Evolutionary conservation across 352 stramenopile genomes (phyloP), one percentile per base, ranked within the genome.

Genomic region (Phytophthora melonis): DNA sequence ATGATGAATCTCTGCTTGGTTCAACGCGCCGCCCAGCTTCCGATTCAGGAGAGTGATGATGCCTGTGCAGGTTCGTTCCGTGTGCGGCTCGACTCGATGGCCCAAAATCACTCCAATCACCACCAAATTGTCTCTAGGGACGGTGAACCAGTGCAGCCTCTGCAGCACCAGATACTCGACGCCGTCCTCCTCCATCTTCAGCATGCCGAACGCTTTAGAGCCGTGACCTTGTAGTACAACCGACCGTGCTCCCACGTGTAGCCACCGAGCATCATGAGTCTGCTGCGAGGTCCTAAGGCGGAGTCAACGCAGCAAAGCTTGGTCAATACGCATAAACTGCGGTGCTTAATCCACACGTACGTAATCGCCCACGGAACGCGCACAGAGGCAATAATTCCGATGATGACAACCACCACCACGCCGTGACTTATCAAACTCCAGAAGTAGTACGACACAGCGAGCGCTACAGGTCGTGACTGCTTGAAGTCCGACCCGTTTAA

Each of bases 391-490:
- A 63, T 69, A 14, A 55, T 69, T 13, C 11, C n/a, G 25, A 70
- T 18, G 27, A 77, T 53, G 0, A 58, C 66, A 10, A 66, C 13
- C n/a, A 62, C 65, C 7, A 74, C 50, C 5, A 70, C 9, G 13
- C 53, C 55, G 36, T 74, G 53, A 52, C 41, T 60, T 55, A 77
- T 32, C 11, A 69, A 45, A 14, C 63, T 59, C 53, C 63, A 63
- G 18, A 69, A 36, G 53, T 68, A 68, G 9, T 68, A 72, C 16
- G 70, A 65, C 16, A 65, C 23, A 6, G 68, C 61, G 5, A 63
- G 30, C 10, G 68, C 68, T 9, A 54, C 32, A 3, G 36, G 39
- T 1, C 55, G 27, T 3, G 66, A 59, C 0, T 11, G 25, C 25
- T 63, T 56, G 5, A 73, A 60, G 4, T 67, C 21, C 3, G 66